phyloP scores from a whole-genome alignment of 345 rosid genomes.

The Psidium guajava region DNA sequence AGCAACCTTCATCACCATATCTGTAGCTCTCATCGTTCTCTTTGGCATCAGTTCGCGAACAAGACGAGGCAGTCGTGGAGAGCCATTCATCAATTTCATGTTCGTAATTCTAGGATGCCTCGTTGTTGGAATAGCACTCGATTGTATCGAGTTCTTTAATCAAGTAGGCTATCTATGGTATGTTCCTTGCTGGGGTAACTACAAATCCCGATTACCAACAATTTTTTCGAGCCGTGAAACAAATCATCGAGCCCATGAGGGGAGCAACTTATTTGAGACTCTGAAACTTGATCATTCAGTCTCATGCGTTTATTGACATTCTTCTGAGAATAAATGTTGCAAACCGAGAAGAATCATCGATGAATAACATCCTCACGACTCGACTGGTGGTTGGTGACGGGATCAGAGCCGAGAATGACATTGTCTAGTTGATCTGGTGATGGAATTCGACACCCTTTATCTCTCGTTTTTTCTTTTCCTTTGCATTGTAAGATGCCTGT shows the following conservation, averaged over 20 bases:
- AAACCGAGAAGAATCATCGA: not conserved
- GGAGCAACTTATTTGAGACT: not conserved
- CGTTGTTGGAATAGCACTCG: not conserved
- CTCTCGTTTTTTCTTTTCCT: not conserved
- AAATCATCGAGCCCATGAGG: not conserved
- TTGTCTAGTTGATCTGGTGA: too few species aligned
- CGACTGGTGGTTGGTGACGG: too few species aligned
- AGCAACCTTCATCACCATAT: too few species aligned
- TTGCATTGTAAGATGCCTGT: not conserved
- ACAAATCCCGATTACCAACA: not conserved
- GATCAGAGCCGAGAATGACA: too few species aligned
- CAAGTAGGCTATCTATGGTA: not conserved
- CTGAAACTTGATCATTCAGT: not conserved
- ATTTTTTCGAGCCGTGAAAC: not conserved
- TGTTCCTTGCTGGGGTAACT: not conserved
- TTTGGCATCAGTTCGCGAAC: too few species aligned
- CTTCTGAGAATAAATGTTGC: not conserved
- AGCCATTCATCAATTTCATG: accelerated
- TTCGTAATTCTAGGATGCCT: not conserved
- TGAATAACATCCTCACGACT: too few species aligned
- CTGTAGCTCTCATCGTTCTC: too few species aligned
- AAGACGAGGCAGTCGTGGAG: too few species aligned
- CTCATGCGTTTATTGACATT: not conserved
- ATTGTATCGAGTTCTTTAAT: accelerated
- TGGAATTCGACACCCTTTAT: not conserved